Conservation (phyloP, 306 rosid species). For the Purshia tridentata region DNA sequence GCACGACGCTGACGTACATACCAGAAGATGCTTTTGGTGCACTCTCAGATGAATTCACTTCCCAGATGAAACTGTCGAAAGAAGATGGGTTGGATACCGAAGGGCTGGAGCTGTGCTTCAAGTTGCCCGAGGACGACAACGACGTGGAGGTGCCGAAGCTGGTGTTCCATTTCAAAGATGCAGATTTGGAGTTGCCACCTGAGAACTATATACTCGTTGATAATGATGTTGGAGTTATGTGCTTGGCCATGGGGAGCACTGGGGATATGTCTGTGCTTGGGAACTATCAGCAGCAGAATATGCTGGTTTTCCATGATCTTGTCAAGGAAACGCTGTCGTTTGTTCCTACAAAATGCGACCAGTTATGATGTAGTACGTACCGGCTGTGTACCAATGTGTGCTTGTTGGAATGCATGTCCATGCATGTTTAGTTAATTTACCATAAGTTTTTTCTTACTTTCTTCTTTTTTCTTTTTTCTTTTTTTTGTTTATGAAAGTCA, state of each 20-base stretch:
- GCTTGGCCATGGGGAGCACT: constrained; percentile 73
- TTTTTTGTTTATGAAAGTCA: too few species aligned
- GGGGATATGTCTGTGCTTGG: constrained; percentile 70
- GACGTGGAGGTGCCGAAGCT: constrained; percentile 55
- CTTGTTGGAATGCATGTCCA: too few species aligned
- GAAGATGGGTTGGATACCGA: constrained; percentile 36
- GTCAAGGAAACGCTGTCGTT: constrained; percentile 35
- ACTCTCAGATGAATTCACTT: constrained; percentile 49
- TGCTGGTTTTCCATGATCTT: constrained; percentile 47
- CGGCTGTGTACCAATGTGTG: too few species aligned
- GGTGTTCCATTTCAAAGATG: constrained; percentile 65
- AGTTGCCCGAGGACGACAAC: constrained; percentile 35
- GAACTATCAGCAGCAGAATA: constrained; percentile 47
- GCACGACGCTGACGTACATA: constrained; percentile 73
- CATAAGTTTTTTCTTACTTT: too few species aligned
- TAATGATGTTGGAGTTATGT: constrained; percentile 46
- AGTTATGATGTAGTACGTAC: constrained; percentile 17
- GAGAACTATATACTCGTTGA: constrained; percentile 67
- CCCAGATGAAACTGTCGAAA: constrained; percentile 47
- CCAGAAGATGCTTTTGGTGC: constrained; percentile 42
- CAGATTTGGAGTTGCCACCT: constrained; percentile 63
- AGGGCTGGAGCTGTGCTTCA: constrained; percentile 73
- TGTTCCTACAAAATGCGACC: constrained; percentile 41
- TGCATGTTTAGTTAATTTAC: too few species aligned
- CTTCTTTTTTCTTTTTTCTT: too few species aligned